Evolutionary conservation across 768 basidiomycete genomes (phyloP).

Genomic region (Boletus eberwhitei): DNA sequence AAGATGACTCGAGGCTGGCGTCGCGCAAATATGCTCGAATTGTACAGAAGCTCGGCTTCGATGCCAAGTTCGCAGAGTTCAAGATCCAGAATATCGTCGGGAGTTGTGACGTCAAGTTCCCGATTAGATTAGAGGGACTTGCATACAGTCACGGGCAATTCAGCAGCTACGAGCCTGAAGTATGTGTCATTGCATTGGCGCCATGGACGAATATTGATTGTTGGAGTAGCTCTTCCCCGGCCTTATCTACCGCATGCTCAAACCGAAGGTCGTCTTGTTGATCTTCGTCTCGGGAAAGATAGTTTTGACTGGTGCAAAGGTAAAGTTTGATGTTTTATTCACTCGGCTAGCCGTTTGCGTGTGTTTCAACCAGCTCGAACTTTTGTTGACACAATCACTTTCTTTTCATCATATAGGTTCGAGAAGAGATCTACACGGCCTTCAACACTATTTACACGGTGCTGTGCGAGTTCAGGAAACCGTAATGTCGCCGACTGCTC

Average conservation of each 20-base stretch:
- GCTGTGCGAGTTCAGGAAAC: constrained; percentile 91
- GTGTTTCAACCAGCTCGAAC: neutral
- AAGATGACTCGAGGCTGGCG: constrained; percentile 94
- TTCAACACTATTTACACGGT: constrained; percentile 99
- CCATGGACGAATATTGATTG: neutral
- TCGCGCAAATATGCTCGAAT: constrained; percentile 99
- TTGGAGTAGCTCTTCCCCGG: constrained; percentile 86
- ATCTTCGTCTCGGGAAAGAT: constrained; percentile 99
- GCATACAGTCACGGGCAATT: constrained; percentile 98
- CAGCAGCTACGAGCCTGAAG: constrained; percentile 97
- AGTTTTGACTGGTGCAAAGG: constrained; percentile 98
- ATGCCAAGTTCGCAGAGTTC: constrained; percentile 98
- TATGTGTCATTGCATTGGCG: constrained; percentile 36
- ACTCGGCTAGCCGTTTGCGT: neutral
- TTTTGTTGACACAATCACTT: constrained; percentile 46
- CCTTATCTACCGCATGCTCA: constrained; percentile 99
- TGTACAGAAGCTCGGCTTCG: constrained; percentile 98
- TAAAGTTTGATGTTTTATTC: constrained; percentile 34
- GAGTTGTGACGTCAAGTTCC: constrained; percentile 97
- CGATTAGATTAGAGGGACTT: constrained; percentile 94
- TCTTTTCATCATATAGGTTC: constrained; percentile 56
- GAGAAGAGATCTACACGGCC: constrained; percentile 99
- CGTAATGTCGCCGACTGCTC: constrained; percentile 32
- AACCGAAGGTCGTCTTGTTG: constrained; percentile 96
- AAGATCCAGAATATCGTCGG: constrained; percentile 99